A percentile compares a stretch with the other conserved stretches of the same genome.
Evolutionary conservation across 139 green algal genomes (phyloP).

Genomic region (Chlorella sorokiniana): DNA sequence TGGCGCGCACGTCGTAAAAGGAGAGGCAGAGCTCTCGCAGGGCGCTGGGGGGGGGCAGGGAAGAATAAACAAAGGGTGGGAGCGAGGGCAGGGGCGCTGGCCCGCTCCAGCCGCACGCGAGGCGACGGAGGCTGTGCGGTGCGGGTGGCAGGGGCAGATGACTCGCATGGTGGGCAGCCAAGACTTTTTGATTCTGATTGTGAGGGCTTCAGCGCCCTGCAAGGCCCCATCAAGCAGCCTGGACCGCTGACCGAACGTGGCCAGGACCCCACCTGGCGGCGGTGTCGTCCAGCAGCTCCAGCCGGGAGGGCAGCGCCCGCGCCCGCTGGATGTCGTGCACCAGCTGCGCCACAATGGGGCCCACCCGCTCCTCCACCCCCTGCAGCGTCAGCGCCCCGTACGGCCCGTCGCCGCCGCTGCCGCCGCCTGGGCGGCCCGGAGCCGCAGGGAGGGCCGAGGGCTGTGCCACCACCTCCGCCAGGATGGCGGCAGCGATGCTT

Average conservation of each 20-base stretch:
- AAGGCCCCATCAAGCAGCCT: too few species aligned
- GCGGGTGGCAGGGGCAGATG: too few species aligned
- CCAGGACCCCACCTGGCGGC: slow-evolving; percentile 57
- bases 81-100: not conserved
- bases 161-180: too few species aligned
- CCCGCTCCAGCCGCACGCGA: not conserved
- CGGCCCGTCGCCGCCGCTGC: not conserved
- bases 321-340: slow-evolving; percentile 76
- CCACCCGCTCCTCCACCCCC: slow-evolving; percentile 68
- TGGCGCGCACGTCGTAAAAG: slow-evolving; percentile 85
- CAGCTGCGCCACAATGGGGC: slow-evolving; percentile 52
- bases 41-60: slow-evolving; percentile 41
- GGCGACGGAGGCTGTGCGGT: not conserved
- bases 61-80: not conserved
- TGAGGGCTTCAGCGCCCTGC: too few species aligned
- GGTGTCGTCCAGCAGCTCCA: slow-evolving; percentile 85
- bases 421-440: not conserved
- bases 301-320: slow-evolving; percentile 60
- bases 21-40: slow-evolving; percentile 85
- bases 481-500: slow-evolving; percentile 81
- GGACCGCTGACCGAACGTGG: too few species aligned
- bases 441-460: too few species aligned
- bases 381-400: slow-evolving; percentile 48
- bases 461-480: slow-evolving; percentile 63
- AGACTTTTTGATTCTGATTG: too few species aligned